phyloP scores from a whole-genome alignment of 768 basidiomycete species.

The Hericium rajendrae region DNA sequence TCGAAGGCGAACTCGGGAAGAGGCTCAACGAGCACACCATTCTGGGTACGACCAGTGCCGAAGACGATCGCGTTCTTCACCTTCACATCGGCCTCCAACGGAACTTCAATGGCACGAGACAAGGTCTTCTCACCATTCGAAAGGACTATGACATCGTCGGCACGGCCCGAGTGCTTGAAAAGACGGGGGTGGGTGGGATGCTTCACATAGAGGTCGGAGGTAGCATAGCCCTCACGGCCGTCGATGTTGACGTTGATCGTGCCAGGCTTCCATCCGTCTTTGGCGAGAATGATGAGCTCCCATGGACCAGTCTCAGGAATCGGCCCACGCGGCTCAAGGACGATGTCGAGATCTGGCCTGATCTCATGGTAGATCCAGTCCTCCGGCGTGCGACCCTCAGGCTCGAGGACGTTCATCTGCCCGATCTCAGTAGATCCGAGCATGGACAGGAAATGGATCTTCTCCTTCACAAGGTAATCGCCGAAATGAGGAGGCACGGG shows the following conservation, averaged over 20 bases:
- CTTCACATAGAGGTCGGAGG: background rate
- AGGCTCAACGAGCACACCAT: slow-evolving; percentile 2
- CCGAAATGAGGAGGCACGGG: slow-evolving; percentile 5
- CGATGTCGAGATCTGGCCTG: slow-evolving; percentile 16
- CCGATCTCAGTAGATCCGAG: slow-evolving; percentile 4
- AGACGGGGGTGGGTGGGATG: slow-evolving; percentile 15
- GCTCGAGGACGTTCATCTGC: slow-evolving; percentile 7
- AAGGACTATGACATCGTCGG: slow-evolving; percentile 23
- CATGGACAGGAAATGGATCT: slow-evolving; percentile 6
- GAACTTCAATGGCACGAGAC: background rate
- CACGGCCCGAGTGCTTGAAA: slow-evolving; percentile 21
- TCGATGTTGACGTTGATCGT: background rate
- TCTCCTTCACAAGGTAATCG: slow-evolving; percentile 4
- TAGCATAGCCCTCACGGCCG: background rate
- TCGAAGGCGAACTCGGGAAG: background rate
- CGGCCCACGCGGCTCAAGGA: slow-evolving; percentile 10
- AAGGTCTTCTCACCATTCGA: slow-evolving; percentile 8
- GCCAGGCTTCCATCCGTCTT: background rate
- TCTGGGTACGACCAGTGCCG: slow-evolving; percentile 6
- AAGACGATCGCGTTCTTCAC: background rate
- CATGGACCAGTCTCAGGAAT: slow-evolving; percentile 12
- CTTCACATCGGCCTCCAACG: background rate
- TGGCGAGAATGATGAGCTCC: slow-evolving; percentile 8
- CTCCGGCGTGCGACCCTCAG: slow-evolving; percentile 1
- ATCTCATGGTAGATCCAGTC: slow-evolving; percentile 8